These are phyloP conservation scores for Myochromella boudieri DNA, from an alignment of 768 basidiomycete genomes.

Conservation along the genomic window DNA sequence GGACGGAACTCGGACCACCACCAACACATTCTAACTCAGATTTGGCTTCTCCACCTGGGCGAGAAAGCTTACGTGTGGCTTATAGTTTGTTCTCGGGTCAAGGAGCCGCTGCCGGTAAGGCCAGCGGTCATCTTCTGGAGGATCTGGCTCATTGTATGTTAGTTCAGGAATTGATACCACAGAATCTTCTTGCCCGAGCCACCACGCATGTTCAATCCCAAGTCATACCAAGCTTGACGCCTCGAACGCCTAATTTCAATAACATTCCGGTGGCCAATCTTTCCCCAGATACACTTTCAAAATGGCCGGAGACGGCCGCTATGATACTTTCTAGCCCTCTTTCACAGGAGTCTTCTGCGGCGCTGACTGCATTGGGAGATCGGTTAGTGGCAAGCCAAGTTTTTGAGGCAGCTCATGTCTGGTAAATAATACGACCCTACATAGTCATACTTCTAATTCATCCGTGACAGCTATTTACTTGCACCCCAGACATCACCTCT, in stretches of 20 bases:
- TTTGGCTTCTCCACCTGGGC: slow-evolving; percentile 33
- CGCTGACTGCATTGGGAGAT: slow-evolving; percentile 84
- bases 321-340: slow-evolving; percentile 79
- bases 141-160: slow-evolving; percentile 6
- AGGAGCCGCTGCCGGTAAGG: slow-evolving; percentile 71
- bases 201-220: slow-evolving; percentile 38
- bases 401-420: slow-evolving; percentile 86
- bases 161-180: slow-evolving; percentile 78
- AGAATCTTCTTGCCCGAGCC: slow-evolving; percentile 47
- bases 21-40: slow-evolving; percentile 16
- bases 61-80: slow-evolving; percentile 75
- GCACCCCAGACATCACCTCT: slow-evolving; percentile 79
- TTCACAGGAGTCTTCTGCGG: slow-evolving; percentile 65
- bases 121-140: background rate
- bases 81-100: slow-evolving; percentile 87
- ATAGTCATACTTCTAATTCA: slow-evolving; percentile 10
- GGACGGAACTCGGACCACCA: slow-evolving; percentile 60
- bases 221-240: slow-evolving; percentile 40
- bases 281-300: slow-evolving; percentile 61
- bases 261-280: slow-evolving; percentile 46
- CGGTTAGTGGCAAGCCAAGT: slow-evolving; percentile 70
- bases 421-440: slow-evolving; percentile 52
- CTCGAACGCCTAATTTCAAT: slow-evolving; percentile 44
- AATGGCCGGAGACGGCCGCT: slow-evolving; percentile 86
- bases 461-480: slow-evolving; percentile 70